A percentile compares a stretch with the other conserved stretches of the same genome.
These are phyloP conservation scores for Prunus yedoensis DNA, from an alignment of 331 rosid genomes.

Conservation along the genomic window DNA sequence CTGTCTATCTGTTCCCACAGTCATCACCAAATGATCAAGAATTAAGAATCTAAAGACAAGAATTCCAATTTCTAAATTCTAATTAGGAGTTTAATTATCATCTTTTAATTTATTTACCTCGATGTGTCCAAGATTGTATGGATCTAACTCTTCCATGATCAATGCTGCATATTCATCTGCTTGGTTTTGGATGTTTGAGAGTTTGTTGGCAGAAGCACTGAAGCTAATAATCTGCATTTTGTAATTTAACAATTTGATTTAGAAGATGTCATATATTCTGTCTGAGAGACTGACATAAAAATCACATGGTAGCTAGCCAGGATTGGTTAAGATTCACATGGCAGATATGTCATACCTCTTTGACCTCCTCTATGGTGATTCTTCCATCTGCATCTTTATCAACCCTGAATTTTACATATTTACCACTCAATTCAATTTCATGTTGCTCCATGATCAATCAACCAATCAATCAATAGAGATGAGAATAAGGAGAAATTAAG, in stretches of 20 bases:
- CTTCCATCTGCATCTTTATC: conserved; percentile 25
- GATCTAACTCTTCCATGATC: conserved; percentile 91
- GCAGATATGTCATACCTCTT: conserved; percentile 8
- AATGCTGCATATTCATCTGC: conserved; percentile 75
- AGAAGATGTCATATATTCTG: background rate
- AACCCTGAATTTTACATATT: conserved; percentile 14
- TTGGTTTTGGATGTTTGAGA: conserved; percentile 64
- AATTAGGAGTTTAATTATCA: too few relatives aligned
- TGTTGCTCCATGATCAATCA: conserved; percentile 9
- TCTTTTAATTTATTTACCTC: conserved; percentile 38
- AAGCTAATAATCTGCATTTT: conserved; percentile 55
- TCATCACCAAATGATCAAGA: background rate
- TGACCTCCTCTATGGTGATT: conserved; percentile 16
- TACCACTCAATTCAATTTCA: background rate
- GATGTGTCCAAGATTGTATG: conserved; percentile 58
- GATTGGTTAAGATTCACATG: too few relatives aligned
- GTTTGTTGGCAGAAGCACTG: conserved; percentile 75
- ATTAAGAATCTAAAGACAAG: background rate
- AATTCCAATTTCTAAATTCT: background rate
- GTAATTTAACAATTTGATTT: background rate
- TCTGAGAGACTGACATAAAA: background rate
- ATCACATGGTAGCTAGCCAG: background rate
- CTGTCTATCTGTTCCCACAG: conserved; percentile 24
- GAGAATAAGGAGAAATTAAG: background rate
- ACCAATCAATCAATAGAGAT: background rate